Evolutionary conservation across 495 filamentous ascomycete species (phyloP), one percentile per base, ranked within the genome.

Genomic region (Neurospora sp.): DNA sequence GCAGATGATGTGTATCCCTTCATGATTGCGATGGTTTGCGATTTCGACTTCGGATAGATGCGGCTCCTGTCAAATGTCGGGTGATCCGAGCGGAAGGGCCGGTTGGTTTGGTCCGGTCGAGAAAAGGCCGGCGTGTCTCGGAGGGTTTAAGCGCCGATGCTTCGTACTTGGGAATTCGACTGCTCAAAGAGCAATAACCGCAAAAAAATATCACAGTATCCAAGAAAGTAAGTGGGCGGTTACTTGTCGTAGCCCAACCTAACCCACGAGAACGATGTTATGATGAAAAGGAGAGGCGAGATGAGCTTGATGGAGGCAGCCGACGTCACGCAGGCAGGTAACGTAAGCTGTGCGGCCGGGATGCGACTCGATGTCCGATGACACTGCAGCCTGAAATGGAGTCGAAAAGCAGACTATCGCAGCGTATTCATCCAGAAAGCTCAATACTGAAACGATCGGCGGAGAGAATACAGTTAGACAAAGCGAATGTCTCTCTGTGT

Each of bases 1-100:
- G 76, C 74, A 31, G 54, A 31, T 62, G 54, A 36, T 66, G 21
- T 43, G 38, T 59, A 71, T 11, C 74, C 72, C 70, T 75, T 81
- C 80, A 83, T 83, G 40, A n/a, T 73, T 54, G 69, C 39, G 34
- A 36, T 15, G n/a, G 2, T 45, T 34, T 71, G 38, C 40, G 69
- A 21, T 34, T 71, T 15, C 38, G 70, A 39, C 69, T 39, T n/a
- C 0, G 17, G 21, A 59, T 11, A 39, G 34, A 17, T 34, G 24
- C 15, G 54, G 54, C 54, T 36, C 54, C 54, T 9, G 28, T 31
- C 28, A 15, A 66, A 36, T 36, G 54, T 66, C 24, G 24, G 24
- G 48, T 6, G 24, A 11, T 59, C 48, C 48, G 24, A 62, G 28
- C 54, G 54, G 54, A 66, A 66, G 31, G 54, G 15, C 54, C 54